Evolutionary conservation across 2,329 filamentous ascomycete species (phyloP), one percentile per base, ranked within the genome.

Genomic region (Periglandula ipomoeae): DNA sequence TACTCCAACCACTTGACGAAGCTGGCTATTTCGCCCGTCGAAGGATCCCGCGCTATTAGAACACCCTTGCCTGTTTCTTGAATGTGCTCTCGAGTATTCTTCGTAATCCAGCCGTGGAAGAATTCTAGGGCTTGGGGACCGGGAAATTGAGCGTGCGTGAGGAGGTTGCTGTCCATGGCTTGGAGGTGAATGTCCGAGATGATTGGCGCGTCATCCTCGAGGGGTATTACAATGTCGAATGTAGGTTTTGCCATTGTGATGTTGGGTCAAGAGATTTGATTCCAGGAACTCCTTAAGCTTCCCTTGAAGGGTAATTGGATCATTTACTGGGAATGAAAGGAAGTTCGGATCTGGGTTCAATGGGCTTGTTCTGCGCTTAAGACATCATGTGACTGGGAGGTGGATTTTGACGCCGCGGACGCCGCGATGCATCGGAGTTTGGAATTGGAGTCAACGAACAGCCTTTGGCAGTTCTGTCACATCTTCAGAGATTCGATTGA

Each of bases 141-240:
- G 13, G 69, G 67, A 47, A 70, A 70, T 51, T 71, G 66, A 1
- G 64, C 64, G 48, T 69, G 66, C 40, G 68, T 63, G 22, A 71
- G 51, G 11, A 62, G 52, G 53, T 71, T 70, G 34, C 56, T 50
- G 41, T 65, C 58, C 69, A 70, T 71, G 41, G 69, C 65, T 8
- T 56, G 52, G 15, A 71, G 52, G 51, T 70, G 68, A 46, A 69
- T 61, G 37, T 53, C 55, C 7, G 61, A 57, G 26, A 64, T 48
- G 17, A 52, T 53, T 5, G 51, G 37, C 15, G 57, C 58, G 17
- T 63, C 59, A 10, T 53, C 48, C 34, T 55, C 54, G 5, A 56
- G 55, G 19, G 63, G 61, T 8, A 58, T 50, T 19, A 50, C 38
- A 10, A 65, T 57, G 34, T 56, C 50, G 50, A 65, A 61, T 6